Evolutionary conservation across 805 yeast species (phyloP), one percentile per base, ranked within the genome.

Genomic region (Kluyveromyces siamensis): DNA sequence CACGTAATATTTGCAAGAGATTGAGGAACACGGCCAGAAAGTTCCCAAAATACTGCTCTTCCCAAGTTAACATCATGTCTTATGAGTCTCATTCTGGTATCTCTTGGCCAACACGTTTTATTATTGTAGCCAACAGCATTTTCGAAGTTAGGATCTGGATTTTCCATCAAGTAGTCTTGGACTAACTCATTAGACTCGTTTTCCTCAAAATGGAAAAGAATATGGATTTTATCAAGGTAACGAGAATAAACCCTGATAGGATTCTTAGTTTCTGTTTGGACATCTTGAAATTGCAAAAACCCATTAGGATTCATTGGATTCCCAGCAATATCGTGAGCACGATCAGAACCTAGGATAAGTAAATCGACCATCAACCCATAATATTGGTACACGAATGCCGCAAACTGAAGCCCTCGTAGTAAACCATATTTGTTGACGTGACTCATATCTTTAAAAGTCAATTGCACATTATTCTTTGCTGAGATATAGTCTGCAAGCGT

Each of bases 401-500:
- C 79, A 64, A 90, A 93, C 59, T 87, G 96, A 16, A 93, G 69
- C 8, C 99, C 99, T 44, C 95, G 76, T 16, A 93, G 68, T 49
- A 93, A 66, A 18, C 99, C 99, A 61, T 81, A 81, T 57, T 85
- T 88, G 66, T 93, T 91, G 17, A 87, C 82, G 63, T 89, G 96
- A 52, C 81, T 84, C 99, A 93, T 93, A 62, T 93, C 99, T 64
- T 93, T 93, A 67, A 83, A 95, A 1, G 88, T 75, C 18, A 93
- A 59, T 19, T 80, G 76, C 18, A 90, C 80, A 59, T 93, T 93
- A 68, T 88, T 88, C 63, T 90, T 90, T 0, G 97, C 83, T 1
- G 96, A 84, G 57, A 93, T 84, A 62, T 93, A 93, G 66, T 93
- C 98, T 3, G 98, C 99, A 58, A 93, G 79, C 55, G 84, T 86